phyloP scores from a whole-genome alignment of 2,329 filamentous ascomycete species.

The Neonectria ditissima region DNA sequence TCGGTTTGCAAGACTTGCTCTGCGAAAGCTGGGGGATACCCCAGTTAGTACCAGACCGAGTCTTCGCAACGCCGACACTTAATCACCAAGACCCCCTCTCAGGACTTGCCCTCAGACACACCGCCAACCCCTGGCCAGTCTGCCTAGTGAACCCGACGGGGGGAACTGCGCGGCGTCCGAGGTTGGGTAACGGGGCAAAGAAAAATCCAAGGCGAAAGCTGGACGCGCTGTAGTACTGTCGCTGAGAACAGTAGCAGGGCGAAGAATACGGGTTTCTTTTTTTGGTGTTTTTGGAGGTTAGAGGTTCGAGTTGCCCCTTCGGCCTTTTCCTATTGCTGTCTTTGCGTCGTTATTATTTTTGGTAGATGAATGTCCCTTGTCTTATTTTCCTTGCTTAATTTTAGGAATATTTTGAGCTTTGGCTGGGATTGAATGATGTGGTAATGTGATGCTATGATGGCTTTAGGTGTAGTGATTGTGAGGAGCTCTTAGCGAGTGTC shows the following conservation, averaged over 20 bases:
- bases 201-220: constrained; percentile 46
- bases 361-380: not conserved
- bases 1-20: not conserved
- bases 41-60: not conserved
- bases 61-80: not conserved
- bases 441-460: not conserved
- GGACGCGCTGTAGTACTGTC: constrained; percentile 38
- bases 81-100: constrained; percentile 2
- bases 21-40: not conserved
- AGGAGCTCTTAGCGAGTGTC: not conserved
- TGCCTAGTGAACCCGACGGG: not conserved
- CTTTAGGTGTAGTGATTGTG: not conserved
- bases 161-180: constrained; percentile 29
- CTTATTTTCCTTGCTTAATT: not conserved
- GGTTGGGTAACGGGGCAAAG: constrained; percentile 42
- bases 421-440: not conserved
- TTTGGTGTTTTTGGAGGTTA: constrained; percentile 16
- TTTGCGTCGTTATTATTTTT: not conserved
- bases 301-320: constrained; percentile 1
- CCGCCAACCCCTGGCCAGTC: constrained; percentile 36
- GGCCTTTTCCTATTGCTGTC: not conserved
- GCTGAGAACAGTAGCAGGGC: constrained; percentile 41
- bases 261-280: constrained; percentile 12
- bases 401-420: not conserved
- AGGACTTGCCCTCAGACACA: constrained; percentile 36